These are phyloP conservation scores for Boletus holoroseus DNA, from an alignment of 1,284 basidiomycete genomes.

Conservation along the genomic window DNA sequence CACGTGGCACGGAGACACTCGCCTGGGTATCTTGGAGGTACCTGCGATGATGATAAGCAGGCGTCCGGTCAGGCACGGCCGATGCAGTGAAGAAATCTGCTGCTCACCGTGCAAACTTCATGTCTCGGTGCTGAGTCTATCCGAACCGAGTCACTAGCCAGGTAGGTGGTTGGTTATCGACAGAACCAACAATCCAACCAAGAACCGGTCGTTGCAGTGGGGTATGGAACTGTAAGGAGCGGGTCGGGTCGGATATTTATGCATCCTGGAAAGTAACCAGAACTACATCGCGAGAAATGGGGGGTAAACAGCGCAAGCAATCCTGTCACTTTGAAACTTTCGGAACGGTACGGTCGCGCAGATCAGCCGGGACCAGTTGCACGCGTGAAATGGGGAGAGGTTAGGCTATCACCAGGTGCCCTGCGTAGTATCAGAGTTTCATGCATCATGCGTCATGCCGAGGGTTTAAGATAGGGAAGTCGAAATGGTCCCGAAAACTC, in stretches of 20 bases:
- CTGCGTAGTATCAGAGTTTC: not conserved
- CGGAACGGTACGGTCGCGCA: conserved; percentile 4
- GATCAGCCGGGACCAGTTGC: not conserved
- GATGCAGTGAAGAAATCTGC: not conserved
- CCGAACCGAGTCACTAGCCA: not conserved
- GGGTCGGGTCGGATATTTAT: conserved; percentile 16
- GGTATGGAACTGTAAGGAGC: conserved; percentile 1
- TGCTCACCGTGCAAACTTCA: conserved; percentile 55
- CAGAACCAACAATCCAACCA: not conserved
- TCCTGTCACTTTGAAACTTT: conserved; percentile 16
- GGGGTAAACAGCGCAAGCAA: not conserved
- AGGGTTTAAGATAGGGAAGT: too few species aligned
- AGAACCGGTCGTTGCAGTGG: not conserved
- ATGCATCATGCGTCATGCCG: not conserved
- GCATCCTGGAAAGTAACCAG: conserved; percentile 6
- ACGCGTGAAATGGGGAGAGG: not conserved
- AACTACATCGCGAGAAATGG: not conserved
- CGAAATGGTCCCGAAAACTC: not conserved
- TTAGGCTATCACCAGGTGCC: too few species aligned
- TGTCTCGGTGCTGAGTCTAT: conserved; percentile 18
- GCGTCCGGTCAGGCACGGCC: conserved; percentile 7
- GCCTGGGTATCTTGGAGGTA: conserved; percentile 71
- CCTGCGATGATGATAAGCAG: conserved; percentile 29
- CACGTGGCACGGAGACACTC: conserved; percentile 7
- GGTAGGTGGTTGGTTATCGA: not conserved